Conservation (phyloP, 176 grass and related monocot species). For the Eragrostis nindensis region DNA sequence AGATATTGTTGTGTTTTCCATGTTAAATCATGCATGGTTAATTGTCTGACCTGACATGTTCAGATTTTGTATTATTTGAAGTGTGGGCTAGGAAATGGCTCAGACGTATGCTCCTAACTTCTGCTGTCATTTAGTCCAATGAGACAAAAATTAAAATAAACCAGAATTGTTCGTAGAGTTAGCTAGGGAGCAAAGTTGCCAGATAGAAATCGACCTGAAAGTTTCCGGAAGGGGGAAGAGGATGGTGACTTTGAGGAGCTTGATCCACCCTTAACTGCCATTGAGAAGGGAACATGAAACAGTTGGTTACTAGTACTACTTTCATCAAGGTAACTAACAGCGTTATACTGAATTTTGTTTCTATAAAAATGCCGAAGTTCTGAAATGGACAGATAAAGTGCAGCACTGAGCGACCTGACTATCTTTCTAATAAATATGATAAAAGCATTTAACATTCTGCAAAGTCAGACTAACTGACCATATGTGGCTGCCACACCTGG, state of each 20-base stretch:
- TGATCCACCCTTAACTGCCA: slow-evolving; percentile 49
- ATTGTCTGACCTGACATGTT: slow-evolving; percentile 62
- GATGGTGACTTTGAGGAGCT: slow-evolving; percentile 60
- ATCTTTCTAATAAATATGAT: not conserved
- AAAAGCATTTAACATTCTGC: slow-evolving; percentile 19
- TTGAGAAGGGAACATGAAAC: slow-evolving; percentile 27
- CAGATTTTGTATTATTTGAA: slow-evolving; percentile 57
- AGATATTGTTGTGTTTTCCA: slow-evolving; percentile 18
- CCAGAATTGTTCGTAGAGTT: slow-evolving; percentile 20
- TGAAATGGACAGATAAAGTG: slow-evolving; percentile 27
- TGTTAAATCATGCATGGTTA: slow-evolving; percentile 34
- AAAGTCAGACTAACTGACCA: slow-evolving; percentile 1
- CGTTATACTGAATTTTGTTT: not conserved
- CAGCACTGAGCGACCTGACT: slow-evolving; percentile 22
- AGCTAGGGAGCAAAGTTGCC: slow-evolving; percentile 4
- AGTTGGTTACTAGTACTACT: slow-evolving; percentile 28
- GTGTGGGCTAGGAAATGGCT: slow-evolving; percentile 59
- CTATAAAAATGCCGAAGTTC: not conserved
- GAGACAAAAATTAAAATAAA: slow-evolving; percentile 36
- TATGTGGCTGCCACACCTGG: not conserved
- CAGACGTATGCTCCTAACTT: slow-evolving; percentile 68
- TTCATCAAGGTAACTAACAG: slow-evolving; percentile 16
- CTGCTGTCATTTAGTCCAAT: slow-evolving; percentile 51
- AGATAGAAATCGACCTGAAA: slow-evolving; percentile 58
- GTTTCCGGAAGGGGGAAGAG: slow-evolving; percentile 64